phyloP scores from a whole-genome alignment of 106 monocot genomes.

The Vanilla planifolia region DNA sequence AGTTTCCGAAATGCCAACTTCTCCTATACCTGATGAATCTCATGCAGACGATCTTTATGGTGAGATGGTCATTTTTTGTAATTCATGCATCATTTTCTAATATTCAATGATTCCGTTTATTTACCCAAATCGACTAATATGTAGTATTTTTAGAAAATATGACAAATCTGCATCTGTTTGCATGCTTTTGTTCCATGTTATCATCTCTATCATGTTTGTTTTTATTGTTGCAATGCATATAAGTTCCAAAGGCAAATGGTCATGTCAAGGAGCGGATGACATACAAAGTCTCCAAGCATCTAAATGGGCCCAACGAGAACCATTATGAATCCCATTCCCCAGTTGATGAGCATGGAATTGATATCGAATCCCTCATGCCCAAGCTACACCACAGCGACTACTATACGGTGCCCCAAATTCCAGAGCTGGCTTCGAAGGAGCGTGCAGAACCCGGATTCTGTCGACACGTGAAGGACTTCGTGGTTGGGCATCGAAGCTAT shows the following conservation, averaged over 20 bases:
- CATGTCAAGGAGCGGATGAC: slow-evolving; percentile 12
- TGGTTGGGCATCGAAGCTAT: slow-evolving; percentile 66
- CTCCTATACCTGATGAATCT: slow-evolving; percentile 27
- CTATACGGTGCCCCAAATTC: slow-evolving; percentile 61
- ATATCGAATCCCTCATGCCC: slow-evolving; percentile 64
- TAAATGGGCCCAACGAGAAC: slow-evolving; percentile 29
- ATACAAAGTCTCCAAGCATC: slow-evolving; percentile 5
- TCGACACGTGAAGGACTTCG: slow-evolving; percentile 65
- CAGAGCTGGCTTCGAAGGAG: slow-evolving; percentile 86
- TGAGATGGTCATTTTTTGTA: slow-evolving; percentile 1
- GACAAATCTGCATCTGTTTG: neutral
- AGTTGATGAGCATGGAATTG: slow-evolving; percentile 46
- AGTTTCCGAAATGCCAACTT: slow-evolving; percentile 18
- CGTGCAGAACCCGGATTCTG: slow-evolving; percentile 69
- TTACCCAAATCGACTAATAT: too few relatives aligned
- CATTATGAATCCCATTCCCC: slow-evolving; percentile 14
- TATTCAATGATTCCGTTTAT: neutral
- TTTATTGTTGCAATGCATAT: neutral
- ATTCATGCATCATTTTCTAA: too few relatives aligned
- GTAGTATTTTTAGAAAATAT: too few relatives aligned
- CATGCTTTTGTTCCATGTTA: neutral
- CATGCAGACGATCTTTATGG: slow-evolving; percentile 20
- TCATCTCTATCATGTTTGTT: neutral
- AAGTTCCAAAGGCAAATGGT: slow-evolving; percentile 22
- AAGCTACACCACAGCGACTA: slow-evolving; percentile 65